Conservation (phyloP, 768 basidiomycete species). For the Suillus spraguei region DNA sequence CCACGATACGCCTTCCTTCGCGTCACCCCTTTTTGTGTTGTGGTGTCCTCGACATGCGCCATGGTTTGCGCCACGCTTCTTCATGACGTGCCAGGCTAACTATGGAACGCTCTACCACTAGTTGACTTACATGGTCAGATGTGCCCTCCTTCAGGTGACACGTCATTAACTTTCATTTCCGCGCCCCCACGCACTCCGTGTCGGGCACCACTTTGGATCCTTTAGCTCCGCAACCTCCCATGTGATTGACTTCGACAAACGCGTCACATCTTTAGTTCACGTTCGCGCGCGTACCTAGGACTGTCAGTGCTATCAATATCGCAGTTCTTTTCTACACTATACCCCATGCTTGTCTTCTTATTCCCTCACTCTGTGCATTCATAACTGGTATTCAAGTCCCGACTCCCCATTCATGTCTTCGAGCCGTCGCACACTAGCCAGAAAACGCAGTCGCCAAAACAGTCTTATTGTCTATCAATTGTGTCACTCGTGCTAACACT, state of each 20-base stretch:
- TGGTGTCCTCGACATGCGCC: neutral
- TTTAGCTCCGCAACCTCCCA: neutral
- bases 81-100: neutral
- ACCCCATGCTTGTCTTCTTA: neutral
- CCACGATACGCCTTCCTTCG: too few species aligned
- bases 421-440: neutral
- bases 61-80: neutral
- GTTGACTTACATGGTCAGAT: too few species aligned
- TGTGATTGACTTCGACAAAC: neutral
- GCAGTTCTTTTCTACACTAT: neutral
- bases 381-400: too few species aligned
- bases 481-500: neutral
- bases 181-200: neutral
- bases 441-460: neutral
- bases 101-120: neutral
- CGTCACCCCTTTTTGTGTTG: neutral
- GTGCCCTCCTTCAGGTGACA: neutral
- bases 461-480: neutral
- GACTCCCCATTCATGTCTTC: neutral
- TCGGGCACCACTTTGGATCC: neutral
- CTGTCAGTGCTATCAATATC: neutral
- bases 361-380: neutral
- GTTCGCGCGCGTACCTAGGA: neutral
- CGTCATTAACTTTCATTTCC: neutral
- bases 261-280: neutral